Base-by-base conservation (phyloP, 805 yeast species). In the Clavispora asparagi region DNA sequence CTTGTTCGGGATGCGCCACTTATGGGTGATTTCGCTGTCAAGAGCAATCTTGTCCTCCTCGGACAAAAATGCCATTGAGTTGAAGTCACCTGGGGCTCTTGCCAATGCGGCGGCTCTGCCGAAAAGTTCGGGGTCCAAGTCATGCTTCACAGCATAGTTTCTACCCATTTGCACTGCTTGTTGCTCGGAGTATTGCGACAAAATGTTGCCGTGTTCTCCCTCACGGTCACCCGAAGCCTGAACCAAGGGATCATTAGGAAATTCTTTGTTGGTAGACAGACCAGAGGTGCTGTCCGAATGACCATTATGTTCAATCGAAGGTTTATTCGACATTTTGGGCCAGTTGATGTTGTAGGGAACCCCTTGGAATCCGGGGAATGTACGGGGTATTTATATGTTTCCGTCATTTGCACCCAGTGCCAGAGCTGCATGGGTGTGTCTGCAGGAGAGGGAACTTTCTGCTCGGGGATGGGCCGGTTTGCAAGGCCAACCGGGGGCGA, bases 121-220 rank as follows among this genome's bases (percentile, higher is more conserved):
- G 60, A 83, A 82, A 40, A 83, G 65, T 19, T 79, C 86, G 3
- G 71, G 70, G 51, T 81, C 85, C 56, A 83, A 57, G 9, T 68
- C 74, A 53, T 82, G 70, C 54, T 78, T 78, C 29, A 64, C 50
- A 17, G 88, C 87, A 62, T 82, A 83, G 48, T 76, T 75, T 53
- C 85, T 70, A 35, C 88, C 88, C 87, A 83, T 82, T 49, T 73
- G 76, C 79, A 78, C 79, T 7, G 79, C 85, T 57, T 82, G 85
- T 25, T 75, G 76, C 51, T 80, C 82, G 14, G 81, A 63, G 55
- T 83, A 82, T 58, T 79, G 79, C 75, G 78, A 14, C 75, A 55
- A 50, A 31, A 55, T 54, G 43, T 55, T 55, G 35, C 58, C 59
- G 28, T 40, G 49, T 31, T 55, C 59, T 17, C 55, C 58, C 11